Percentiles rank a stretch among this genome's conserved stretches.
Conservation (phyloP, 192 early-diverging fungal genomes). For the Glomus cerebriforme region DNA sequence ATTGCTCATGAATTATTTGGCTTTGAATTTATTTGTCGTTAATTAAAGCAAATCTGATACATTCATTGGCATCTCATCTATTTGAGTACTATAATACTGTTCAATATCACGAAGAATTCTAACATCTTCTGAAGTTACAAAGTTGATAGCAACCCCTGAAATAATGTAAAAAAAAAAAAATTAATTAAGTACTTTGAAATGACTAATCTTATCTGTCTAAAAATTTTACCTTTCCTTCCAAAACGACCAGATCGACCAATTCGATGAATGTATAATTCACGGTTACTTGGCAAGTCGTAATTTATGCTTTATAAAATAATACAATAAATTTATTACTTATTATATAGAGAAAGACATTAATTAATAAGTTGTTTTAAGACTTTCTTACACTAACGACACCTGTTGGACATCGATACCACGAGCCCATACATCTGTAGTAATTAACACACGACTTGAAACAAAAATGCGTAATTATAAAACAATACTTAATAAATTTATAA, state of each 20-base stretch:
- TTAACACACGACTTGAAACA: conserved; percentile 82
- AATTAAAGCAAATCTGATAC: conserved; percentile 51
- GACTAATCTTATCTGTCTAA: not conserved
- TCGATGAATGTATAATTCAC: conserved; percentile 98
- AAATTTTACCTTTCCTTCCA: conserved; percentile 78
- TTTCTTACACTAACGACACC: conserved; percentile 83
- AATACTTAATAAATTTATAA: too few species aligned
- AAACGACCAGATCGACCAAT: conserved; percentile 98
- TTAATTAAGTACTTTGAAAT: not conserved
- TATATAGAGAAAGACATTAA: not conserved
- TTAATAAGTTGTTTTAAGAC: not conserved
- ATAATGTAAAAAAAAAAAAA: not conserved
- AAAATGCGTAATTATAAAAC: too few species aligned
- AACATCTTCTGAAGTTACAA: conserved; percentile 94
- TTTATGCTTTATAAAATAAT: conserved; percentile 55
- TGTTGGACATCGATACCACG: conserved; percentile 99
- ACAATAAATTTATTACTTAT: not conserved
- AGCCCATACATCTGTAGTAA: conserved; percentile 98
- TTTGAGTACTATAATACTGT: conserved; percentile 96
- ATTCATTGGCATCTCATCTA: conserved; percentile 94
- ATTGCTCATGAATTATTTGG: too few species aligned
- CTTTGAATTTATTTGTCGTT: too few species aligned
- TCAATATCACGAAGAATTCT: conserved; percentile 95
- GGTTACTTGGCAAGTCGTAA: conserved; percentile 94
- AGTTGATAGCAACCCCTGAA: conserved; percentile 92